Evolutionary conservation across 179 eudicot genomes (phyloP).

Genomic region (Sideroxylon spinosum): DNA sequence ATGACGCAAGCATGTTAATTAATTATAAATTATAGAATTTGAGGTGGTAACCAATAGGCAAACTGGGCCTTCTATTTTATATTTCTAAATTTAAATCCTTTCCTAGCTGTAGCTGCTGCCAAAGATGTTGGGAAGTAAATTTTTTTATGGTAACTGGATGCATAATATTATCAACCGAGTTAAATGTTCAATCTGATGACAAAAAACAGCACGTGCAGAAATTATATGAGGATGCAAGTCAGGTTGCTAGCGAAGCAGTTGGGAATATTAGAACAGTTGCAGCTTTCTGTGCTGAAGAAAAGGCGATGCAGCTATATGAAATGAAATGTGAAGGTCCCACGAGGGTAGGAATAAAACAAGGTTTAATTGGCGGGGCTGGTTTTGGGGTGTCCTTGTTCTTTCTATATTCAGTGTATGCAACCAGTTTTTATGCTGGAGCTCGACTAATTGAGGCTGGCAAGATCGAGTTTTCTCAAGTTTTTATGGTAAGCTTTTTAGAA

Average conservation of each 20-base stretch:
- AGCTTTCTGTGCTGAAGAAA: conserved; percentile 46
- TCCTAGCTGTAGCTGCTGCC: background rate
- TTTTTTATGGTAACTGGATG: too few species aligned
- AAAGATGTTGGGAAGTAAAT: too few species aligned
- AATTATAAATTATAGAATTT: background rate
- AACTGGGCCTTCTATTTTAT: too few species aligned
- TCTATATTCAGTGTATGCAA: conserved; percentile 31
- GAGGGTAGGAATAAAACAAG: conserved; percentile 32
- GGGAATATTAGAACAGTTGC: conserved; percentile 52
- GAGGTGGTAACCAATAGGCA: background rate
- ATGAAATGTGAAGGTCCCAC: conserved; percentile 38
- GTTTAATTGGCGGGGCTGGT: conserved; percentile 38
- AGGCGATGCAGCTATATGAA: conserved; percentile 34
- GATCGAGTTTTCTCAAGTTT: conserved; percentile 29
- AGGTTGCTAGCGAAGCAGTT: conserved; percentile 50
- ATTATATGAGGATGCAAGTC: conserved; percentile 44
- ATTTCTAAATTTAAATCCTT: too few species aligned
- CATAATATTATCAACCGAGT: background rate
- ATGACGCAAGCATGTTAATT: too few species aligned
- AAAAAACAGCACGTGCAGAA: conserved; percentile 16
- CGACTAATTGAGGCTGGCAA: conserved; percentile 35
- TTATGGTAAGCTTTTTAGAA: conserved; percentile 24
- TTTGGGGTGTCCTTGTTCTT: conserved; percentile 32
- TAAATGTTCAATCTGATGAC: background rate
- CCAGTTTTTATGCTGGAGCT: conserved; percentile 41